Evolutionary conservation across 2,329 filamentous ascomycete genomes (phyloP).

Genomic region (Aspergillus candidus): DNA sequence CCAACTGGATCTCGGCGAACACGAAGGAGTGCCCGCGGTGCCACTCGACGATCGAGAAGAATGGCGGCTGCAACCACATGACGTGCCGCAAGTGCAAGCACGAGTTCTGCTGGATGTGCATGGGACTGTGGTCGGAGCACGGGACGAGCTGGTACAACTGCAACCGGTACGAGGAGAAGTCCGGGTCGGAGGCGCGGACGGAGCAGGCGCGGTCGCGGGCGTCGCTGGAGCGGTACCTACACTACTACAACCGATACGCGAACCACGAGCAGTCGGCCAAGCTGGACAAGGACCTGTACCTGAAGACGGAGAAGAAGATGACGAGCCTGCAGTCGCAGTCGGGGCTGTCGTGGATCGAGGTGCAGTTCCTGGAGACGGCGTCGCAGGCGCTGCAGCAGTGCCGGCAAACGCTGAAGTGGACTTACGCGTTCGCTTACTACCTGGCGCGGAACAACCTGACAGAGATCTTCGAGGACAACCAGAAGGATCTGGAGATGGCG

Average conservation of each 20-base stretch:
- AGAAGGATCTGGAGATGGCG: conserved; percentile 94
- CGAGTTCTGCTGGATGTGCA: conserved; percentile 99
- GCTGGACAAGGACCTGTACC: conserved; percentile 89
- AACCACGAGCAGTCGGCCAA: conserved; percentile 98
- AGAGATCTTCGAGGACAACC: conserved; percentile 97
- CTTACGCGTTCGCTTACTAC: conserved; percentile 97
- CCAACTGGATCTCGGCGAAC: conserved; percentile 98
- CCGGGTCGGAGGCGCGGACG: conserved; percentile 80
- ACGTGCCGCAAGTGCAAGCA: conserved; percentile 93
- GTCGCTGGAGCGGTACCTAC: conserved; percentile 89
- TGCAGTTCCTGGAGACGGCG: conserved; percentile 90
- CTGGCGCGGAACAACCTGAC: conserved; percentile 93
- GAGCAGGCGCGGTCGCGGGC: conserved; percentile 86
- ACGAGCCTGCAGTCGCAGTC: conserved; percentile 87
- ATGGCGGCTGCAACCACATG: conserved; percentile 97
- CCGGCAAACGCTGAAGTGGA: conserved; percentile 98
- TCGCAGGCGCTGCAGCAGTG: conserved; percentile 92
- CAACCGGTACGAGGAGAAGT: conserved; percentile 95
- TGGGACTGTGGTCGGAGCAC: conserved; percentile 98
- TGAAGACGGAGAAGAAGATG: conserved; percentile 99
- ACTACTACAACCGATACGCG: conserved; percentile 98
- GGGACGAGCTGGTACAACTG: conserved; percentile 99
- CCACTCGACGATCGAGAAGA: conserved; percentile 97
- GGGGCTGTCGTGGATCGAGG: conserved; percentile 98
- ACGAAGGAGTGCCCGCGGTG: conserved; percentile 98